Percentiles rank a stretch among this genome's conserved stretches.
Conservation (phyloP, 768 basidiomycete species). For the Lentinula sp. region DNA sequence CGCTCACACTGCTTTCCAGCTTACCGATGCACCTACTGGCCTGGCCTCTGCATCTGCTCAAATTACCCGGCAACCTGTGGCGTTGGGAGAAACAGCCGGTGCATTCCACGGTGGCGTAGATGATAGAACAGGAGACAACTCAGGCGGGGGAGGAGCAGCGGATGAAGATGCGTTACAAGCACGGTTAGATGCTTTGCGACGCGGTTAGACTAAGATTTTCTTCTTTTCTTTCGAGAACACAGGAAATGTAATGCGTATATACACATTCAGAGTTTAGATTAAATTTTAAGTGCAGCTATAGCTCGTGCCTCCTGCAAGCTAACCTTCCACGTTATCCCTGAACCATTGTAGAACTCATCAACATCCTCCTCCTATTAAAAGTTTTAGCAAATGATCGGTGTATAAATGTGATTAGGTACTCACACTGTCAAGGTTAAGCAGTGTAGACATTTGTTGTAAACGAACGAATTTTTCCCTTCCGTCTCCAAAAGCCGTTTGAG, state of each 20-base stretch:
- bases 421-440: constrained; percentile 84
- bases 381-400: neutral
- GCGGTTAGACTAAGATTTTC: constrained; percentile 46
- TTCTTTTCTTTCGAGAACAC: neutral
- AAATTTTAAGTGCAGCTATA: constrained; percentile 50
- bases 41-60: constrained; percentile 56
- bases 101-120: constrained; percentile 15
- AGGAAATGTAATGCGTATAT: neutral
- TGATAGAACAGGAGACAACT: constrained; percentile 21
- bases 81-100: constrained; percentile 57
- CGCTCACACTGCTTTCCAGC: constrained; percentile 34
- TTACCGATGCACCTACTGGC: constrained; percentile 78
- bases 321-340: constrained; percentile 86
- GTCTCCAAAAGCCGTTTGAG: constrained; percentile 87
- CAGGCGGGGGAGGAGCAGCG: constrained; percentile 28
- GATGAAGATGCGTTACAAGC: constrained; percentile 96
- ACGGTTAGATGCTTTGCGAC: constrained; percentile 81
- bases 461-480: constrained; percentile 88
- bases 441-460: constrained; percentile 87
- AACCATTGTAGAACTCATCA: constrained; percentile 90
- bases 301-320: constrained; percentile 71
- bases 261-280: neutral
- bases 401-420: constrained; percentile 12
- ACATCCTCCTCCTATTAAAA: constrained; percentile 79
- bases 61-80: constrained; percentile 73